phyloP scores from a whole-genome alignment of 2,329 filamentous ascomycete species.

The Microcera coccophila region DNA sequence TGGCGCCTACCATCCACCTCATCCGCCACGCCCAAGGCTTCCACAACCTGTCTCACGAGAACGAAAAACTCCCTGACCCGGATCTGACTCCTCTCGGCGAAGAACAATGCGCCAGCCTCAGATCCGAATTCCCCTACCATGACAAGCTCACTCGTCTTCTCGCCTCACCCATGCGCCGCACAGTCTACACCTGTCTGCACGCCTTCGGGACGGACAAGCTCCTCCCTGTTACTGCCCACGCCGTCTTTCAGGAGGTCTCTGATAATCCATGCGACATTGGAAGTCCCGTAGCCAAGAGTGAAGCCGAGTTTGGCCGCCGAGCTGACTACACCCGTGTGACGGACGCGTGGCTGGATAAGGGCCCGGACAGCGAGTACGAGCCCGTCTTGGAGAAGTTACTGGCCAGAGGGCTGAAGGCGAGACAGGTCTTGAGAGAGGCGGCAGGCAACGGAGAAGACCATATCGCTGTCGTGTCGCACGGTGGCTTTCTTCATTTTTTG shows the following conservation, averaged over 20 bases:
- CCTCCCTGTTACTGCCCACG: slow-evolving; percentile 59
- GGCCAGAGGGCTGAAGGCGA: slow-evolving; percentile 56
- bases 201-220: slow-evolving; percentile 56
- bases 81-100: slow-evolving; percentile 71
- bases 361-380: slow-evolving; percentile 39
- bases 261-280: slow-evolving; percentile 74
- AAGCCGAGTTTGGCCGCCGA: slow-evolving; percentile 55
- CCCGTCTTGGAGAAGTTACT: slow-evolving; percentile 52
- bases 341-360: slow-evolving; percentile 70
- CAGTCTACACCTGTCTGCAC: slow-evolving; percentile 71
- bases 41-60: slow-evolving; percentile 71
- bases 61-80: slow-evolving; percentile 73
- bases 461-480: slow-evolving; percentile 75
- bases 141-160: slow-evolving; percentile 64
- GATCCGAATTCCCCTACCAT: slow-evolving; percentile 61
- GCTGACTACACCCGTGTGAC: slow-evolving; percentile 63
- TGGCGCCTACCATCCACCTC: slow-evolving; percentile 58
- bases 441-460: slow-evolving; percentile 53
- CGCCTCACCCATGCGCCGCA: slow-evolving; percentile 76
- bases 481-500: slow-evolving; percentile 78
- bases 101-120: slow-evolving; percentile 66
- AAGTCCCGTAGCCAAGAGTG: slow-evolving; percentile 50
- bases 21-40: slow-evolving; percentile 74
- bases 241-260: slow-evolving; percentile 75
- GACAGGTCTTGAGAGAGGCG: slow-evolving; percentile 53